These are phyloP conservation scores for Daldinia bambusicola DNA, from an alignment of 495 filamentous ascomycete genomes.

Conservation along the genomic window DNA sequence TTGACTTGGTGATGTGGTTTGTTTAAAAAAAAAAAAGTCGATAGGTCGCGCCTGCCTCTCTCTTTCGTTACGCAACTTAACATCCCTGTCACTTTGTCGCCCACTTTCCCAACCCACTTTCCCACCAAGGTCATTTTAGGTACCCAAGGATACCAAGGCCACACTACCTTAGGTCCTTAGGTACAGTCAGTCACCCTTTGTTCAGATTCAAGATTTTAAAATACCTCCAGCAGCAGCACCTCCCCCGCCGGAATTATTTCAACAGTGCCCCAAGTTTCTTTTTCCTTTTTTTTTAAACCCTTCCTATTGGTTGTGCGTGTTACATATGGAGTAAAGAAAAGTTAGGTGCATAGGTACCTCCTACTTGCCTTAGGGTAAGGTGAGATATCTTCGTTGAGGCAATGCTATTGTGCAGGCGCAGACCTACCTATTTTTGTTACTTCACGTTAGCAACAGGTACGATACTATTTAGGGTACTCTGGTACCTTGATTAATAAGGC, in stretches of 20 bases:
- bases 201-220: slow-evolving; percentile 8
- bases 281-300: slow-evolving; percentile 3
- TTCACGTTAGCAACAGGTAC: slow-evolving; percentile 10
- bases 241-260: slow-evolving; percentile 31
- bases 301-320: too few species aligned
- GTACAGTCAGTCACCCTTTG: slow-evolving; percentile 7
- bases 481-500: background rate
- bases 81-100: slow-evolving; percentile 34
- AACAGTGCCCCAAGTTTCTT: slow-evolving; percentile 33
- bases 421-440: slow-evolving; percentile 36
- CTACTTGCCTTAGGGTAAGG: slow-evolving; percentile 5
- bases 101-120: slow-evolving; percentile 13
- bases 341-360: background rate
- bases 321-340: too few species aligned
- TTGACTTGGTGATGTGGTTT: slow-evolving; percentile 46
- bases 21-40: slow-evolving; percentile 41
- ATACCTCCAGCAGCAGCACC: background rate
- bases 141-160: too few species aligned
- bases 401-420: slow-evolving; percentile 19
- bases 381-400: slow-evolving; percentile 26
- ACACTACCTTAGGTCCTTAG: too few species aligned
- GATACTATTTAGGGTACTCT: too few species aligned
- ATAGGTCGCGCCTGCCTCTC: slow-evolving; percentile 40
- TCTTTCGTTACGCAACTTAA: slow-evolving; percentile 40
- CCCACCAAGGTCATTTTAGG: slow-evolving; percentile 27